A percentile compares a stretch with the other conserved stretches of the same genome.
phyloP scores from a whole-genome alignment of 495 filamentous ascomycete genomes.

The Neurospora sp. region DNA sequence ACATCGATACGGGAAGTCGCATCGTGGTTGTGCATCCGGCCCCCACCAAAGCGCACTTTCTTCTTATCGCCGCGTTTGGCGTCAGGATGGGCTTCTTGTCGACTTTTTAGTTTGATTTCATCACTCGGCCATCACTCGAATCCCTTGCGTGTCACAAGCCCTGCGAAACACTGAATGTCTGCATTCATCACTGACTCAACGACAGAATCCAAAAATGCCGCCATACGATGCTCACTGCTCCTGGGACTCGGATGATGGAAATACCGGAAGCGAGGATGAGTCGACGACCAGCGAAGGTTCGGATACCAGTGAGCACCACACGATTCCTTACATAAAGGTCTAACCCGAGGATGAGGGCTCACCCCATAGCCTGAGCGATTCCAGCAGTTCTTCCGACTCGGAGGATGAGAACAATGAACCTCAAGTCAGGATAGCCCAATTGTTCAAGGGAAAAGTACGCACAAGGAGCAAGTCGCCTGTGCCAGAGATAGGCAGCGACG shows the following conservation, averaged over 20 bases:
- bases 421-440: background rate
- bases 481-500: background rate
- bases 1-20: background rate
- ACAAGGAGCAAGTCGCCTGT: background rate
- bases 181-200: background rate
- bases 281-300: background rate
- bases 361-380: background rate
- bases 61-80: background rate
- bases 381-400: background rate
- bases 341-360: background rate
- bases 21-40: background rate
- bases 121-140: background rate
- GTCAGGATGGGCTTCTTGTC: background rate
- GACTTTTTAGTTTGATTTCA: background rate
- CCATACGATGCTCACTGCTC: background rate
- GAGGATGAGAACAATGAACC: background rate
- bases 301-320: background rate
- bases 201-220: background rate
- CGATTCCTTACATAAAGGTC: background rate
- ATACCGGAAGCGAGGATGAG: background rate
- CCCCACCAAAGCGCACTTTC: background rate
- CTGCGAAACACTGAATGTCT: background rate
- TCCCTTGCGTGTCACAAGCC: background rate
- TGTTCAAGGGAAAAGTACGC: background rate
- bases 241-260: background rate